These are phyloP conservation scores for Plasmodium fragile DNA, from an alignment of 169 alveolate species.

Conservation along the genomic window DNA sequence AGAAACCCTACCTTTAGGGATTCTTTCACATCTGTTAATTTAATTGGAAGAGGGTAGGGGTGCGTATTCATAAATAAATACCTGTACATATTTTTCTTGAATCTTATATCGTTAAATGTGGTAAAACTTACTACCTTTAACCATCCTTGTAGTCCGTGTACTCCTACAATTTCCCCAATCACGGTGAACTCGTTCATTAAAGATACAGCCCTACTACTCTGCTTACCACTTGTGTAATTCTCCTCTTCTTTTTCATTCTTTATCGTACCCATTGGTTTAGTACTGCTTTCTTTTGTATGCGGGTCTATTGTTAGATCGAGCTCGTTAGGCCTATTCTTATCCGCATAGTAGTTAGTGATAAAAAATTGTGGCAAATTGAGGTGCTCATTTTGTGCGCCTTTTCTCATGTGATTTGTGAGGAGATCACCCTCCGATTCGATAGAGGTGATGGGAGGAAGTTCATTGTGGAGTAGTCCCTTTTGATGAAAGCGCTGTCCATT, in stretches of 20 bases:
- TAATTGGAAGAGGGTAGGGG: slow-evolving; percentile 66
- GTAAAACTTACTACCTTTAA: slow-evolving; percentile 63
- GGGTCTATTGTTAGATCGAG: slow-evolving; percentile 10
- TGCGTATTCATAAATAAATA: slow-evolving; percentile 65
- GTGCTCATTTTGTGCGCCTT: background rate
- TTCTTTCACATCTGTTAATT: slow-evolving; percentile 52
- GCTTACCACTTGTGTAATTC: background rate
- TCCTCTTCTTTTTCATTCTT: background rate
- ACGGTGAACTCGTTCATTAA: slow-evolving; percentile 58
- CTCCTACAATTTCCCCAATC: slow-evolving; percentile 74
- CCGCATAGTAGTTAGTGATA: slow-evolving; percentile 28
- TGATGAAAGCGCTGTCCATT: background rate
- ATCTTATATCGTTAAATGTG: slow-evolving; percentile 66
- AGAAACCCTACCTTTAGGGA: slow-evolving; percentile 57
- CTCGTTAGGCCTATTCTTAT: slow-evolving; percentile 20
- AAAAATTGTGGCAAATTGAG: slow-evolving; percentile 20
- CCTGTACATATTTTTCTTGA: slow-evolving; percentile 34
- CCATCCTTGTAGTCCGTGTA: slow-evolving; percentile 47
- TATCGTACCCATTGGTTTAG: background rate
- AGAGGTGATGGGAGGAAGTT: background rate
- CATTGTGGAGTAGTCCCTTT: background rate
- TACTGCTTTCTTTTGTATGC: background rate
- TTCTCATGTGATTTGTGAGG: slow-evolving; percentile 1
- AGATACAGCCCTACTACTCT: background rate
- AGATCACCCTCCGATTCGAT: slow-evolving; percentile 47